Evolutionary conservation across 176 grass and related monocot genomes (phyloP), one percentile per base, ranked within the genome.

Genomic region (Thalia dealbata): DNA sequence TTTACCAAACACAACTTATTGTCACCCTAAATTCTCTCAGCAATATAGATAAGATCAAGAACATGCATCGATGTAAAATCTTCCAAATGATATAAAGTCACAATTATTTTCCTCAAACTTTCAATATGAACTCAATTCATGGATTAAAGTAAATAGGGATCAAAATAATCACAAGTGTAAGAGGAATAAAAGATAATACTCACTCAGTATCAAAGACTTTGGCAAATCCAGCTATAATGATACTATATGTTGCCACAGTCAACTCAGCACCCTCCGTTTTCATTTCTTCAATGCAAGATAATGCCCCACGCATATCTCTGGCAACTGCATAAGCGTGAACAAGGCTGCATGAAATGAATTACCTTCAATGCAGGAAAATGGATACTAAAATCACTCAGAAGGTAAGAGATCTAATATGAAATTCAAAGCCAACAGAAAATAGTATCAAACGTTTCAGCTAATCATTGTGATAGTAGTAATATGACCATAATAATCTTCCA

Each of bases 291-390:
- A 81, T 28, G 2, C 95, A 93, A 77, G 90, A 88, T 69, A 93
- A 46, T 73, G 85, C 87, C 63, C 95, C 95, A 65, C 74, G 84
- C 87, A 99, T 99, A 80, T 93, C 90, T 91, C 95, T 91, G 80
- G 87, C 87, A 99, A 93, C 90, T 99, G 90, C 95, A 93, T 93
- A 99, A 93, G 95, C 95, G 85, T 99, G 95, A 93, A 93, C 78
- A 91, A 99, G 85, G 95, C 95, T 99, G 90, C 90, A 99, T 97
- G 85, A 97, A 92, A 92, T 92, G 78, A 84, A 86, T 79, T 64
- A 86, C 82, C 78, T 70, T 88, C 85, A 88, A 92, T 84, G 81
- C 67, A 84, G 42, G 80, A 78, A 61, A 78, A 38, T 67, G 69
- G 32, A 43, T 64, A 77, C 55, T 28, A 63, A 42, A 80, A 18